These are phyloP conservation scores for Blastocystis sp. DNA, from an alignment of 352 stramenopile species.

Conservation along the genomic window DNA sequence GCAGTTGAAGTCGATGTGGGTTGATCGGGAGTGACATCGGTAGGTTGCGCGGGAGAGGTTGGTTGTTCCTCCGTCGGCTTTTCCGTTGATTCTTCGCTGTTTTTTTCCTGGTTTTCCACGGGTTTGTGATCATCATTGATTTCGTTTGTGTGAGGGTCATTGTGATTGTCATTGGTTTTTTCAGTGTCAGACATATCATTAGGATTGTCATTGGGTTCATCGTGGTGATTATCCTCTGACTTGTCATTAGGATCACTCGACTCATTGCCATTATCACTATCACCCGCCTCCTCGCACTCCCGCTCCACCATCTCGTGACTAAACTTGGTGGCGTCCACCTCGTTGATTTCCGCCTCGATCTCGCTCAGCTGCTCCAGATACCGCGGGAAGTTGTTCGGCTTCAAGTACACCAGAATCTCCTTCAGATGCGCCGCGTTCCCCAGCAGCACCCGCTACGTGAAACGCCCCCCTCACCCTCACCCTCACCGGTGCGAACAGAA, in stretches of 20 bases:
- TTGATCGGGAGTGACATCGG: too few species aligned
- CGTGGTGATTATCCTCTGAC: not conserved
- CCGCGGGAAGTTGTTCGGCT: constrained; percentile 45
- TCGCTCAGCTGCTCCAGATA: constrained; percentile 32
- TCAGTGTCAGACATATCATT: not conserved
- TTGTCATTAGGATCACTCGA: not conserved
- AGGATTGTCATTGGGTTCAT: not conserved
- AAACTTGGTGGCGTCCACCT: constrained; percentile 32
- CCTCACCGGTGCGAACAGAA: constrained; percentile 43
- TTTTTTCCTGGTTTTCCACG: too few species aligned
- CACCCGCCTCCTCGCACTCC: not conserved
- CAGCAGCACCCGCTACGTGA: constrained; percentile 26
- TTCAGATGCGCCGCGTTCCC: constrained; percentile 22
- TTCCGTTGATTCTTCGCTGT: too few species aligned
- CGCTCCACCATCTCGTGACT: not conserved
- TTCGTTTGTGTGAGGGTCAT: too few species aligned
- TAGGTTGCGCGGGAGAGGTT: too few species aligned
- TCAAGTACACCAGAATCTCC: constrained; percentile 40
- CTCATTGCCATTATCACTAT: not conserved
- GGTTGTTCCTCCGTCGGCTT: too few species aligned
- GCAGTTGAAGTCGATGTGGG: too few species aligned
- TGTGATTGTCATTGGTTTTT: too few species aligned
- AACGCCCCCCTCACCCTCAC: not conserved
- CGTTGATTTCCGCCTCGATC: constrained; percentile 18
- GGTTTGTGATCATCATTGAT: too few species aligned